A percentile compares a stretch with the other conserved stretches of the same genome.
phyloP scores from a whole-genome alignment of 2,329 filamentous ascomycete species.

The Sporothrix inflata region DNA sequence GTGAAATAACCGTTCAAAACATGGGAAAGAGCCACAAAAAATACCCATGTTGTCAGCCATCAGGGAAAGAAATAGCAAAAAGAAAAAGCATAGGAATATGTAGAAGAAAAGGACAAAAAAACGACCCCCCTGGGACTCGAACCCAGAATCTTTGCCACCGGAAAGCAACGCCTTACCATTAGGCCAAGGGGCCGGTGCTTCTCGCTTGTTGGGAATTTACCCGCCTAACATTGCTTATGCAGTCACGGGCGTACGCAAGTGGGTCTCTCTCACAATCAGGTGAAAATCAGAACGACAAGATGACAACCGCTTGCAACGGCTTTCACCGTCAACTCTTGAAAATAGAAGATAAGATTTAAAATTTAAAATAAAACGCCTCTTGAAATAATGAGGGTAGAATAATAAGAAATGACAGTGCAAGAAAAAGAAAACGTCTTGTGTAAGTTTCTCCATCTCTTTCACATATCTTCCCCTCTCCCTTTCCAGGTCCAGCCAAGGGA shows the following conservation, averaged over 20 bases:
- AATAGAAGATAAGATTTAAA: no score
- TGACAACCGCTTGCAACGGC: no score
- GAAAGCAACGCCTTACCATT: constrained; percentile 37
- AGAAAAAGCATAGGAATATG: not conserved
- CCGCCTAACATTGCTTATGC: constrained; percentile 9
- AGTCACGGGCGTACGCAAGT: not conserved
- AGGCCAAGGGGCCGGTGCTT: constrained; percentile 33
- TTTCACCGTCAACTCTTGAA: not conserved
- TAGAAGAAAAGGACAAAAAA: constrained; percentile 38
- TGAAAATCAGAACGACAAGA: no score
- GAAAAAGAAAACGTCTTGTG: not conserved
- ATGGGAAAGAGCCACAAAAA: no score
- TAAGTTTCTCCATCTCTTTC: not conserved
- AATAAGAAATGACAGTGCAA: not conserved
- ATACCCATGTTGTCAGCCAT: no score
- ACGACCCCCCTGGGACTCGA: constrained; percentile 35
- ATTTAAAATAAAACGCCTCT: no score
- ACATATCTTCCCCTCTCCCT: not conserved
- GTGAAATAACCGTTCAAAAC: not conserved
- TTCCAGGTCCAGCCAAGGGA: not conserved
- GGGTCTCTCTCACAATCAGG: not conserved
- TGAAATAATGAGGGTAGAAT: not conserved
- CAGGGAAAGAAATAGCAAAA: not conserved
- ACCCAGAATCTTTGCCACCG: constrained; percentile 36
- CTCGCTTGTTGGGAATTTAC: not conserved